These are phyloP conservation scores for Rhodotorula babjevae DNA, from an alignment of 768 basidiomycete species.

Conservation along the genomic window DNA sequence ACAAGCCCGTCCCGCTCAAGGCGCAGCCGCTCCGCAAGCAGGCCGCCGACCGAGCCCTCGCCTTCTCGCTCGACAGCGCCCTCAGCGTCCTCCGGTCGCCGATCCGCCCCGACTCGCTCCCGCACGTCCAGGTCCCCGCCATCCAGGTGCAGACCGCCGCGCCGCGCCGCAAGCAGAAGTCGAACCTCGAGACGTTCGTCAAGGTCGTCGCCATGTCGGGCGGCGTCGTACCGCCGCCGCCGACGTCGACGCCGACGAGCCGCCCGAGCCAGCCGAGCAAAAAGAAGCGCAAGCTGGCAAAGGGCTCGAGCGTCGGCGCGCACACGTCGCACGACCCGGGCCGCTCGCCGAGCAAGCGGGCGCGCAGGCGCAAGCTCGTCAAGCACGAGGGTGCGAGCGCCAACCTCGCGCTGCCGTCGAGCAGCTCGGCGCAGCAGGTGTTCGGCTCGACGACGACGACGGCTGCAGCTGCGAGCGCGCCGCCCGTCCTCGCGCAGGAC, in stretches of 20 bases:
- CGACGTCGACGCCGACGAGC: too few relatives aligned
- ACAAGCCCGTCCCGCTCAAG: conserved; percentile 7
- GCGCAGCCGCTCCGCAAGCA: conserved; percentile 23
- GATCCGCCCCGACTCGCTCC: neutral
- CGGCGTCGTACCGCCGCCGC: too few relatives aligned
- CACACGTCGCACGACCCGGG: neutral
- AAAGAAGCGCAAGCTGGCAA: conserved; percentile 2
- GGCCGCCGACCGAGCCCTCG: conserved; percentile 9
- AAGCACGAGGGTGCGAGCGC: neutral
- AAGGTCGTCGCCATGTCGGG: neutral
- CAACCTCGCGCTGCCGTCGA: neutral
- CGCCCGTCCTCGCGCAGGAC: neutral
- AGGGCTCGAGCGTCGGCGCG: neutral
- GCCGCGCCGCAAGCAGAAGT: conserved; percentile 25
- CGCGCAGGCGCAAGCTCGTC: neutral
- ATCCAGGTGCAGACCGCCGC: neutral
- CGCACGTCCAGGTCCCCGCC: neutral
- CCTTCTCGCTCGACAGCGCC: neutral
- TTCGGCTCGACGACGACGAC: too few relatives aligned
- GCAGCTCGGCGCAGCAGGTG: too few relatives aligned
- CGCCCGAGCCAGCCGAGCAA: neutral
- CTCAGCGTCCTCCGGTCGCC: neutral
- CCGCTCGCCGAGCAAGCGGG: neutral
- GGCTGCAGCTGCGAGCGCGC: too few relatives aligned
- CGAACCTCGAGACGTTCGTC: conserved; percentile 15